Evolutionary conservation across 1,139 yeast genomes (phyloP).

Genomic region (Blastobotrys petasosporus): DNA sequence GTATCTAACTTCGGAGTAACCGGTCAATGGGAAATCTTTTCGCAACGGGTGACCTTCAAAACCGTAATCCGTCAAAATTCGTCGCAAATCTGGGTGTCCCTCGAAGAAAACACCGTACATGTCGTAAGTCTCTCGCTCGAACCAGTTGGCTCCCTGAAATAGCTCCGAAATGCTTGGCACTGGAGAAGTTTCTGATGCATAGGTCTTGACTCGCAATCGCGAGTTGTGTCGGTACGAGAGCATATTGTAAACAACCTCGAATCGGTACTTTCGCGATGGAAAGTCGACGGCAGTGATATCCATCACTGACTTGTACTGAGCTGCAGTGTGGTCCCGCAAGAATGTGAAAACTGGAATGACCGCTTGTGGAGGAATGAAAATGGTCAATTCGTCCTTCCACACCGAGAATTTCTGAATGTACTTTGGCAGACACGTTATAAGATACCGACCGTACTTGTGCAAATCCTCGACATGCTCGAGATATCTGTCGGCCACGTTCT

Average conservation of each 20-base stretch:
- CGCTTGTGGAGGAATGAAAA: constrained; percentile 73
- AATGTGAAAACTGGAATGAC: constrained; percentile 64
- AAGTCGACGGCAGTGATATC: constrained; percentile 86
- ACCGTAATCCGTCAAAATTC: constrained; percentile 89
- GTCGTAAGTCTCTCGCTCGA: constrained; percentile 83
- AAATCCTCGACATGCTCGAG: constrained; percentile 63
- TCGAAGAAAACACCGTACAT: constrained; percentile 82
- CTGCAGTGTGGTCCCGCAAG: constrained; percentile 70
- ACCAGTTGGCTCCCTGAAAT: constrained; percentile 83
- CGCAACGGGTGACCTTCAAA: constrained; percentile 90
- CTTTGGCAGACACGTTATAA: constrained; percentile 76
- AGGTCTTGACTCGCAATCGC: constrained; percentile 82
- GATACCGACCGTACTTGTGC: constrained; percentile 76
- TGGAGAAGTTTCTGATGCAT: constrained; percentile 74
- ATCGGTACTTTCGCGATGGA: constrained; percentile 77
- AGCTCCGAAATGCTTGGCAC: constrained; percentile 72
- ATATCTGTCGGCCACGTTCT: constrained; percentile 75
- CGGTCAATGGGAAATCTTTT: constrained; percentile 90
- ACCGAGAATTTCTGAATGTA: constrained; percentile 78
- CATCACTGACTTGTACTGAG: constrained; percentile 72
- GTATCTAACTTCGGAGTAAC: constrained; percentile 83
- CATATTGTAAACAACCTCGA: constrained; percentile 80
- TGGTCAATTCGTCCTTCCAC: constrained; percentile 83
- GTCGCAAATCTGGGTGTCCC: constrained; percentile 83
- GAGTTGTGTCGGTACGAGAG: constrained; percentile 80